Base-by-base conservation (phyloP, 345 rosid species). In the Garcia nutans region DNA sequence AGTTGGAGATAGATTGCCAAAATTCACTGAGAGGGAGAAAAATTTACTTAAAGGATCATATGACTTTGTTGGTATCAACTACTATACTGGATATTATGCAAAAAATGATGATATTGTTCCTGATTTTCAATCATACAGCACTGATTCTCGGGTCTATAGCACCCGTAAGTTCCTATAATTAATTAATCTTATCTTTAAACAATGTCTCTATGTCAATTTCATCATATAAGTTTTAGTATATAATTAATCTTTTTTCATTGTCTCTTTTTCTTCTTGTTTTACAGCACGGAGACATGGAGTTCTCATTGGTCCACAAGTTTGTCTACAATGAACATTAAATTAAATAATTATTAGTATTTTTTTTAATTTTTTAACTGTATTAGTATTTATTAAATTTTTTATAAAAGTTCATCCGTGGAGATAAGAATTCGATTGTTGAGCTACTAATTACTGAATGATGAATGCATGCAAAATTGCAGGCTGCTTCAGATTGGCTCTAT, bases 41-140 rank as follows among this genome's bases (percentile, higher is more conserved):
- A 23, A 20, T 3, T 2, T 58, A 24, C 22, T 76, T 1, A 69
- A 61, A 61, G 60, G 52, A 37, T 76, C 79, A 22, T 68, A 56
- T 50, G 79, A 76, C 31, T 60, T 69, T 62, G n/a, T 76, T 17
- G 79, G 74, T 11, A 3, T 76, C 20, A 69, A 76, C 12, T 70
- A 76, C 47, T 76, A 76, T 20, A 31, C 73, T 26, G 55, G 69
- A 59, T 20, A 20, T 28, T 76, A 76, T 62, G 79, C 67, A 2
- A 11, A 33, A 23, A 7, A 10, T 22, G 59, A 76, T 33, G 47
- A 22, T 20, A 41, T 15, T 15, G 74, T 59, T 45, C 67, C 65
- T 2, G 16, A 17, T n/a, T 41, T 3, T 11, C 15, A 19, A 16
- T 20, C 59, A 47, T 69, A 42, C n/a, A 15, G 7, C 22, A 74